A percentile compares a stretch with the other conserved stretches of the same genome.
phyloP scores from a whole-genome alignment of 139 green algal genomes.

The Coelastrella sp. region DNA sequence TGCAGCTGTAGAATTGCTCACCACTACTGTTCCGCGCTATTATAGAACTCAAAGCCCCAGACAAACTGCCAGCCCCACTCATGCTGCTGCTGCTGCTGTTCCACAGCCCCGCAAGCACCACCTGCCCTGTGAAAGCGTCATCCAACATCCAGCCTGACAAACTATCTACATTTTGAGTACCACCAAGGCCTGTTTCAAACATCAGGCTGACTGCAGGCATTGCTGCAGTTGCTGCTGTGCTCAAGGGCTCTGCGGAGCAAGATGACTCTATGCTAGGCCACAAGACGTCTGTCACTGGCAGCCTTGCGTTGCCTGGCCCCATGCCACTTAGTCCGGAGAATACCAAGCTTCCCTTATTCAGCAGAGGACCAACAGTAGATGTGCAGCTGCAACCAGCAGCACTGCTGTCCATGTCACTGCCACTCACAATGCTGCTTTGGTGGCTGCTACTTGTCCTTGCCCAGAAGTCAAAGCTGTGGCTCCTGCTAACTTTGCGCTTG shows the following conservation, averaged over 20 bases:
- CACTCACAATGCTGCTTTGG: neutral
- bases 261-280: too few relatives aligned
- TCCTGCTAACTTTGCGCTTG: neutral
- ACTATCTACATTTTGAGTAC: neutral
- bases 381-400: neutral
- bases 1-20: neutral
- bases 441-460: neutral
- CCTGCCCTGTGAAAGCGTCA: neutral
- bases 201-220: neutral
- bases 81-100: neutral
- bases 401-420: neutral
- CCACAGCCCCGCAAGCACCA: neutral
- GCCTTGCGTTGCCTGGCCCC: too few relatives aligned
- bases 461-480: slow-evolving; percentile 1
- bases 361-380: too few relatives aligned
- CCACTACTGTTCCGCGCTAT: neutral
- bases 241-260: neutral
- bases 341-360: too few relatives aligned
- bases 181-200: neutral
- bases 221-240: neutral
- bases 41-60: neutral
- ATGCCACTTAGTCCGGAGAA: too few relatives aligned
- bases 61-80: neutral
- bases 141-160: neutral
- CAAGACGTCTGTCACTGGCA: too few relatives aligned